phyloP scores from a whole-genome alignment of 768 basidiomycete species.

The Boletus tomentosulus region DNA sequence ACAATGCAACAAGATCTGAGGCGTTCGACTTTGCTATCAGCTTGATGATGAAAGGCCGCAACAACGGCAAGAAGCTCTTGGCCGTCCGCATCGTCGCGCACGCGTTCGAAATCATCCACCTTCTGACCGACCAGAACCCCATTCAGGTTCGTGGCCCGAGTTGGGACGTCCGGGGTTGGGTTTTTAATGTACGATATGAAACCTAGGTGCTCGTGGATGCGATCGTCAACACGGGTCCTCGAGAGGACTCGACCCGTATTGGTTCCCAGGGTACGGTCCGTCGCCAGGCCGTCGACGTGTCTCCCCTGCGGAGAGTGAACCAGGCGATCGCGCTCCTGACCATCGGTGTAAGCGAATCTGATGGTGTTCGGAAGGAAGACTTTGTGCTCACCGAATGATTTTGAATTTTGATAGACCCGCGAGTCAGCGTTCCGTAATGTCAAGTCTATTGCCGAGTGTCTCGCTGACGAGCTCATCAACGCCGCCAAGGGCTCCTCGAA shows the following conservation, averaged over 20 bases:
- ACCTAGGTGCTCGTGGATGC: slow-evolving; percentile 89
- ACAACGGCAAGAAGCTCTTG: slow-evolving; percentile 99
- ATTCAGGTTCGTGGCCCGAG: slow-evolving; percentile 69
- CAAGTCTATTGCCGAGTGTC: slow-evolving; percentile 98
- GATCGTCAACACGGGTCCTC: slow-evolving; percentile 98
- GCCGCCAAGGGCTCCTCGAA: slow-evolving; percentile 99
- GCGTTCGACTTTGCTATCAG: slow-evolving; percentile 35
- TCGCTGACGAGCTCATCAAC: slow-evolving; percentile 99
- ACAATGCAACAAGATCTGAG: slow-evolving; percentile 1
- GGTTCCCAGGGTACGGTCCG: slow-evolving; percentile 99
- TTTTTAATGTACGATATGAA: background rate
- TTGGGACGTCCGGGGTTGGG: no score
- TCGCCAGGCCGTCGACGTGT: slow-evolving; percentile 99
- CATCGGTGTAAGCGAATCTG: slow-evolving; percentile 69
- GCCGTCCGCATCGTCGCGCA: slow-evolving; percentile 99
- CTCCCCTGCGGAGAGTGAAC: slow-evolving; percentile 96
- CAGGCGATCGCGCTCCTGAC: slow-evolving; percentile 95
- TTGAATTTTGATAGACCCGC: slow-evolving; percentile 63
- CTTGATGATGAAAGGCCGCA: slow-evolving; percentile 99
- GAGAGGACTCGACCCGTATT: slow-evolving; percentile 99
- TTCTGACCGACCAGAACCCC: slow-evolving; percentile 99
- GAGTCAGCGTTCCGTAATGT: slow-evolving; percentile 99
- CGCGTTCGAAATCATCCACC: slow-evolving; percentile 99
- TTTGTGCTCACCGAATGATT: background rate
- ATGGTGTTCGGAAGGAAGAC: background rate